Evolutionary conservation across 2,329 filamentous ascomycete genomes (phyloP).

Genomic region (Coniella vitis): DNA sequence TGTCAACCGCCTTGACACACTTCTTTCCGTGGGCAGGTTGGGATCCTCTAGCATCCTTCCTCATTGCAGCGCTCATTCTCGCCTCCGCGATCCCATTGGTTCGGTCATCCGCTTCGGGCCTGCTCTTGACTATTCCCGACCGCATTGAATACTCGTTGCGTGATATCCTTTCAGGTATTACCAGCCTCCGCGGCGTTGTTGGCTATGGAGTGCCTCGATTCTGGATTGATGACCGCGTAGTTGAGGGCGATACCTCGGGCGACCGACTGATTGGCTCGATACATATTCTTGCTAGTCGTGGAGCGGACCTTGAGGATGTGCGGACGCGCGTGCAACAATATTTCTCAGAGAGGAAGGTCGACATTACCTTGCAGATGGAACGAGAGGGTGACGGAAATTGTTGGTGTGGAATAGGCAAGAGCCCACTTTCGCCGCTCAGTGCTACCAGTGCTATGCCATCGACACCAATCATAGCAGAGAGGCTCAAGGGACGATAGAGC

Average conservation of each 20-base stretch:
- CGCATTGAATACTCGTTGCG: conserved; percentile 83
- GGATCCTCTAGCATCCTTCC: conserved; percentile 87
- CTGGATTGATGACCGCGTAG: conserved; percentile 72
- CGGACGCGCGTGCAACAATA: conserved; percentile 69
- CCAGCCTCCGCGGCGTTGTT: conserved; percentile 74
- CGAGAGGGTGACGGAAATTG: conserved; percentile 65
- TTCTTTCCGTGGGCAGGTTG: conserved; percentile 87
- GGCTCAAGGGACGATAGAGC: conserved; percentile 13
- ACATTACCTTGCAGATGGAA: conserved; percentile 84
- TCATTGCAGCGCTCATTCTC: conserved; percentile 91
- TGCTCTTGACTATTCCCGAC: conserved; percentile 79
- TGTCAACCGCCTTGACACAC: conserved; percentile 82
- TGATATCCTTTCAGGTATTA: conserved; percentile 77
- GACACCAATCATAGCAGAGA: conserved; percentile 5
- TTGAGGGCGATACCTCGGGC: conserved; percentile 30
- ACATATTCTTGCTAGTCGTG: conserved; percentile 70
- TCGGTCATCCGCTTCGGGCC: conserved; percentile 70
- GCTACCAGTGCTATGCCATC: conserved; percentile 1
- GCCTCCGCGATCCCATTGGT: conserved; percentile 87
- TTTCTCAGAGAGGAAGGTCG: conserved; percentile 63
- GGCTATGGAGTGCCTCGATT: conserved; percentile 85
- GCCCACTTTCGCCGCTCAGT: conserved; percentile 21
- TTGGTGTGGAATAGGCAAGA: conserved; percentile 48
- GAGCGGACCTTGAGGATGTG: conserved; percentile 74
- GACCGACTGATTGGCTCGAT: conserved; percentile 71